These are phyloP conservation scores for Davidsoniella australis DNA, from an alignment of 2,329 filamentous ascomycete genomes.

Conservation along the genomic window DNA sequence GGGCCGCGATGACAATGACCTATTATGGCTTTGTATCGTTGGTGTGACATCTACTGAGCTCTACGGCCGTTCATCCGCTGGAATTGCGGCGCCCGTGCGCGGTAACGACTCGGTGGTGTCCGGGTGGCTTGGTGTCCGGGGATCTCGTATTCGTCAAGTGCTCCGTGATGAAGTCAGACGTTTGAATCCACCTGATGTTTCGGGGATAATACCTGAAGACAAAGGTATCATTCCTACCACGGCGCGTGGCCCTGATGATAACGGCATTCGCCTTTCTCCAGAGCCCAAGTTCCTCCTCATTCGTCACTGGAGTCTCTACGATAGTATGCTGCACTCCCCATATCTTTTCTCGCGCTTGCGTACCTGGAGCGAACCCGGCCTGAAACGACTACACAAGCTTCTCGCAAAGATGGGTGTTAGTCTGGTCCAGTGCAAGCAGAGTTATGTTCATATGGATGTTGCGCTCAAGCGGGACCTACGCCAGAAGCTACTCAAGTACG, in stretches of 20 bases:
- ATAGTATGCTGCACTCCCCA: conserved; percentile 94
- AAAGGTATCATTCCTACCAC: conserved; percentile 79
- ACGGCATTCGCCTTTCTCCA: conserved; percentile 76
- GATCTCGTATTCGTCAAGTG: conserved; percentile 68
- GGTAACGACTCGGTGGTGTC: conserved; percentile 39
- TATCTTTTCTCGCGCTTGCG: conserved; percentile 84
- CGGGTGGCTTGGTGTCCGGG: conserved; percentile 68
- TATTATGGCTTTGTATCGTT: conserved; percentile 88
- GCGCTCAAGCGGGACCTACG: conserved; percentile 78
- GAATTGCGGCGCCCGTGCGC: conserved; percentile 46
- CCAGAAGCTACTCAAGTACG: conserved; percentile 75
- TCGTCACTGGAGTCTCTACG: conserved; percentile 91
- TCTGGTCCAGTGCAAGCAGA: conserved; percentile 82
- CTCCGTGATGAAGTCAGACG: conserved; percentile 86
- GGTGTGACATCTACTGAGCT: conserved; percentile 89
- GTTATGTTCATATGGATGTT: conserved; percentile 97
- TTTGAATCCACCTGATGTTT: conserved; percentile 62
- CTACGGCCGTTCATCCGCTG: conserved; percentile 71
- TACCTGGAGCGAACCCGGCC: conserved; percentile 82
- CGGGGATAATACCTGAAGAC: conserved; percentile 38
- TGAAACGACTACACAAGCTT: conserved; percentile 80
- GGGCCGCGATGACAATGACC: conserved; percentile 88
- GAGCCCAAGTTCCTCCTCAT: conserved; percentile 88
- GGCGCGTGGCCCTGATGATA: conserved; percentile 77
- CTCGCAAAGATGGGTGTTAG: conserved; percentile 97